Conservation (phyloP, 805 yeast genomes). For the Debaryomyces tyrocola region DNA sequence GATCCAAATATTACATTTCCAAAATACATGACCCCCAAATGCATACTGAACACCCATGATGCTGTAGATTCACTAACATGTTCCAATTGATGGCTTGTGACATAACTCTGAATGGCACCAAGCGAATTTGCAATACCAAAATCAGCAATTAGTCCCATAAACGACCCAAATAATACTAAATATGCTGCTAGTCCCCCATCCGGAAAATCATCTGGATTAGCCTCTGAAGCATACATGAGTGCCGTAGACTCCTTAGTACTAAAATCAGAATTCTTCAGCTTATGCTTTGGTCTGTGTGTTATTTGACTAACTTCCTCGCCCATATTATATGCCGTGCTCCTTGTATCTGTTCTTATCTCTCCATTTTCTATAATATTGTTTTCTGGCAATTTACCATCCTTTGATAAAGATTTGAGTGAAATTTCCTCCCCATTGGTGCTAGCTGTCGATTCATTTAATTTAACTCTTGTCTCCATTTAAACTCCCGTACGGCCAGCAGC, state of each 20-base stretch:
- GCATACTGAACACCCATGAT: conserved; percentile 32
- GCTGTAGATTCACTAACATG: conserved; percentile 18
- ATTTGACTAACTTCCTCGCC: not conserved
- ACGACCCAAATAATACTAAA: conserved; percentile 24
- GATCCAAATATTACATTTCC: conserved; percentile 31
- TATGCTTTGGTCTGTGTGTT: not conserved
- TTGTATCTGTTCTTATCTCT: too few species aligned
- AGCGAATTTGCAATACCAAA: conserved; percentile 29
- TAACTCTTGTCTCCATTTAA: too few species aligned
- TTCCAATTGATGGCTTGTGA: conserved; percentile 19
- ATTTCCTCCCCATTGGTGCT: too few species aligned
- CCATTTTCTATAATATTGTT: too few species aligned
- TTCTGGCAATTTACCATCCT: too few species aligned
- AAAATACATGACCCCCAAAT: conserved; percentile 30
- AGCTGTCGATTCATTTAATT: too few species aligned
- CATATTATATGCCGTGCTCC: too few species aligned
- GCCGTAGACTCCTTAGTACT: conserved; percentile 3
- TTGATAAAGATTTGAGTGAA: not conserved
- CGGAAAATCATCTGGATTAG: conserved; percentile 23
- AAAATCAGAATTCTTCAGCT: not conserved
- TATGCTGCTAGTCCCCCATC: conserved; percentile 31
- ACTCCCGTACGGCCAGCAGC: too few species aligned
- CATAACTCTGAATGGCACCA: conserved; percentile 29
- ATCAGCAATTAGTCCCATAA: conserved; percentile 26
- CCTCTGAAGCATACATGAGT: conserved; percentile 19